phyloP scores from a whole-genome alignment of 495 filamentous ascomycete genomes.

The Hypoxylon perforatum region DNA sequence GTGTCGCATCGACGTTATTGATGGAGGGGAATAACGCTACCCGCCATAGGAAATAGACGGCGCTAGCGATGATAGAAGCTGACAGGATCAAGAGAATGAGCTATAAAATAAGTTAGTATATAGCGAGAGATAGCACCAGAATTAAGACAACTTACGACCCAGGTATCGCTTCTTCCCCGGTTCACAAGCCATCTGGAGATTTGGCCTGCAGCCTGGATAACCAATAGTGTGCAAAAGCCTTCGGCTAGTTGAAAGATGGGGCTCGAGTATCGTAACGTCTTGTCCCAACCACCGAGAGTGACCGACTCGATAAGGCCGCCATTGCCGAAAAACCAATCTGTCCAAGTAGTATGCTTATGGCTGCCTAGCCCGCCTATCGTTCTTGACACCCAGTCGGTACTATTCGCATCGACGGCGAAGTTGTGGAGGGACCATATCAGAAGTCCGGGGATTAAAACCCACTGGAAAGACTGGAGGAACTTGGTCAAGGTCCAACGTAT shows the following conservation, averaged over 20 bases:
- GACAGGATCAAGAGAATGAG: conserved; percentile 89
- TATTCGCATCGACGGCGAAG: conserved; percentile 87
- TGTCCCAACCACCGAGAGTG: conserved; percentile 89
- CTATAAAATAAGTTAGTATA: conserved; percentile 59
- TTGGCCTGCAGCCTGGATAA: conserved; percentile 93
- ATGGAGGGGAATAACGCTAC: conserved; percentile 94
- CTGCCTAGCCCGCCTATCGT: conserved; percentile 73
- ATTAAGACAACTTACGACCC: conserved; percentile 78
- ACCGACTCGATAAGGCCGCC: conserved; percentile 80
- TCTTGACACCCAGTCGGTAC: conserved; percentile 80
- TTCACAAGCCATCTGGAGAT: conserved; percentile 98
- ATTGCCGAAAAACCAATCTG: conserved; percentile 85
- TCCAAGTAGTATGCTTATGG: conserved; percentile 70
- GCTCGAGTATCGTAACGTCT: conserved; percentile 88
- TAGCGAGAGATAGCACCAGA: background rate
- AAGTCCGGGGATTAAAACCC: conserved; percentile 81
- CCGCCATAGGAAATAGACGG: conserved; percentile 95
- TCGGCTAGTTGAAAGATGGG: conserved; percentile 94
- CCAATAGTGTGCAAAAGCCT: conserved; percentile 94
- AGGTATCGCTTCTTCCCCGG: conserved; percentile 88
- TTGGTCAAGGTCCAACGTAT: conserved; percentile 75
- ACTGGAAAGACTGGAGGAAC: conserved; percentile 78
- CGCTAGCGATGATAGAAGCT: conserved; percentile 89
- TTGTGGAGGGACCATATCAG: conserved; percentile 95
- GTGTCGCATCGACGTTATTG: conserved; percentile 88